Evolutionary conservation across 148 eudicot genomes (phyloP).

Genomic region (Rheum nobile): DNA sequence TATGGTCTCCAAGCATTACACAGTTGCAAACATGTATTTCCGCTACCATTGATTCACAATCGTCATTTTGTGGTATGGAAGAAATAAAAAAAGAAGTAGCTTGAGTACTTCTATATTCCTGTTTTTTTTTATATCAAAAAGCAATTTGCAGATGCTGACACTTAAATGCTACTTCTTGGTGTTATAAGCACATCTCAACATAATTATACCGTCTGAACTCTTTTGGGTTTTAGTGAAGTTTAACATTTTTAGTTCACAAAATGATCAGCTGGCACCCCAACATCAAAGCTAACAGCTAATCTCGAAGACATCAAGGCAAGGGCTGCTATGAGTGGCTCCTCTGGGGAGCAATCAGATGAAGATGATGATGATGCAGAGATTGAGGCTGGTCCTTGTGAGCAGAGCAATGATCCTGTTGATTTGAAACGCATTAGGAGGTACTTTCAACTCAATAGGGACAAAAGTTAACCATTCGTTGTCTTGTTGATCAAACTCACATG

Average conservation of each 20-base stretch:
- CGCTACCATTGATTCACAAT: conserved; percentile 58
- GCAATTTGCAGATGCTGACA: neutral
- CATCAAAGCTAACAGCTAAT: conserved; percentile 45
- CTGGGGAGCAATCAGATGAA: conserved; percentile 17
- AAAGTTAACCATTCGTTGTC: neutral
- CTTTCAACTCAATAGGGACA: neutral
- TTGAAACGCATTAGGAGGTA: neutral
- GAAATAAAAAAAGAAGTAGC: neutral
- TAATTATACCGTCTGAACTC: neutral
- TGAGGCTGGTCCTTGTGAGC: conserved; percentile 66
- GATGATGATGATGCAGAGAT: conserved; percentile 66
- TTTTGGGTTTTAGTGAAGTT: neutral
- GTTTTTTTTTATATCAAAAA: no score
- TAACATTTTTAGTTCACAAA: neutral
- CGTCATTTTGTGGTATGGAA: conserved; percentile 73
- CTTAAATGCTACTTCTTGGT: neutral
- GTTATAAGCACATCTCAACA: no score
- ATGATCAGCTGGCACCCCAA: conserved; percentile 59
- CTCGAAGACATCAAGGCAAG: conserved; percentile 34
- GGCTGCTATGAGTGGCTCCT: conserved; percentile 51
- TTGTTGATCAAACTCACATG: neutral
- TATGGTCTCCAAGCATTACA: conserved; percentile 19
- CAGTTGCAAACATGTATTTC: conserved; percentile 33
- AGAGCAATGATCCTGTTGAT: conserved; percentile 37
- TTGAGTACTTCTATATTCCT: neutral